Evolutionary conservation across 208 protist genomes (phyloP), one percentile per base, ranked within the genome.

Genomic region (Leishmania aethiopica): DNA sequence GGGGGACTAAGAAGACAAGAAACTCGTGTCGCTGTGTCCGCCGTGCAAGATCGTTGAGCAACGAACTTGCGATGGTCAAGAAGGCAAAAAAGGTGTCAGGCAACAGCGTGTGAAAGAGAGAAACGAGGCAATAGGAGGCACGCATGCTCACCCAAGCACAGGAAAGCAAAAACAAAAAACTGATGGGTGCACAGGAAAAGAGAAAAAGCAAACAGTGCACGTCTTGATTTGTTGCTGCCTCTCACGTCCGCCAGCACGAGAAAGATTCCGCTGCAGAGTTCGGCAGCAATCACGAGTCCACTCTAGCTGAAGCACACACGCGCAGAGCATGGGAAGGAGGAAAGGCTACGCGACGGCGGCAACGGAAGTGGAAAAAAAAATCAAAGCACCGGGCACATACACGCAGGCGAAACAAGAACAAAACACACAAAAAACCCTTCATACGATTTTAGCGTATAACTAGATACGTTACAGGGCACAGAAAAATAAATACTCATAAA

Each of bases 401-500:
- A 47, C 37, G 10, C 37, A 42, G 66, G 15, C 28, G 15, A 42
- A 69, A 35, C 13, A 22, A 37, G 8, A 49, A 42, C 7, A n/a
- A 6, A 6, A 53, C 5, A 49, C 6, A 51, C 49, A 35, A 22
- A 13, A 51, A 15, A 42, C 25, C 10, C 10, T 53, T 73, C 40
- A 47, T 35, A 73, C n/a, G 42, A 53, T 22, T 28, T 73, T 13
- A 73, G 42, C 69, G 37, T 49, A 73, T 35, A n/a, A 32, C 10
- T 22, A 73, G 10, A 73, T 5, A 53, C 42, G 3, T n/a, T 22
- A 7, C 32, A 73, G 66, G 67, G 67, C 3, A 70, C 37, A 60
- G 32, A 82, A 64, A 73, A 78, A 83, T 62, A 32, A 32, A 85
- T 62, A 32, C 8, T 19, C 70, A 28, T n/a, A 6, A 15, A 71